phyloP scores from a whole-genome alignment of 1,284 basidiomycete species.

The Trametes polyzona region DNA sequence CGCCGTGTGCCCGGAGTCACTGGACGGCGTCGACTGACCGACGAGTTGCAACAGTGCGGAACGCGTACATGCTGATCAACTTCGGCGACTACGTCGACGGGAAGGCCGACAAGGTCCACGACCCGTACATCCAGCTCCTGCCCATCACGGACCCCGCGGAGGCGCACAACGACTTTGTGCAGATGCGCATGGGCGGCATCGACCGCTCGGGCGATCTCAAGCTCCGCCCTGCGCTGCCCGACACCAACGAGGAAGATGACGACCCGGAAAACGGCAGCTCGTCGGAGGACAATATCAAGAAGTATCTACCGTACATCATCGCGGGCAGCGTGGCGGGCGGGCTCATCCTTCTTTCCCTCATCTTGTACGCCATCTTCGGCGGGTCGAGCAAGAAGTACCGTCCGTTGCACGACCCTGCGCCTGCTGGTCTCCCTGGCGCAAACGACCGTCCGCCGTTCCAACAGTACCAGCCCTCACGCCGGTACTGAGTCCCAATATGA shows the following conservation, averaged over 20 bases:
- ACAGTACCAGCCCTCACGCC: slow-evolving; percentile 34
- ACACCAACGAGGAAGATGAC: slow-evolving; percentile 19
- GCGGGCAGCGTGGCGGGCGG: slow-evolving; percentile 33
- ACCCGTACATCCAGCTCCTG: slow-evolving; percentile 66
- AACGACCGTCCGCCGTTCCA: slow-evolving; percentile 34
- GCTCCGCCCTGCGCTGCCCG: slow-evolving; percentile 51
- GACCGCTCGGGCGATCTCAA: slow-evolving; percentile 49
- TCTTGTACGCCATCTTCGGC: slow-evolving; percentile 31
- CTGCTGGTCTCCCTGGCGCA: slow-evolving; percentile 28
- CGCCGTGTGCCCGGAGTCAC: not conserved
- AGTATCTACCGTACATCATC: slow-evolving; percentile 38
- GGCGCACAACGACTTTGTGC: slow-evolving; percentile 58
- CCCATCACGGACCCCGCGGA: slow-evolving; percentile 45
- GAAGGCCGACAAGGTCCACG: slow-evolving; percentile 34
- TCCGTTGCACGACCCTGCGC: slow-evolving; percentile 36
- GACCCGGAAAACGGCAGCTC: slow-evolving; percentile 7
- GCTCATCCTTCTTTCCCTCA: slow-evolving; percentile 29
- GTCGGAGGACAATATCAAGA: slow-evolving; percentile 29
- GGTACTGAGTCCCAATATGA: slow-evolving; percentile 25
- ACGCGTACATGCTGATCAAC: slow-evolving; percentile 63
- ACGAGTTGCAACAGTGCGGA: slow-evolving; percentile 59
- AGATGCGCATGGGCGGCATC: slow-evolving; percentile 49
- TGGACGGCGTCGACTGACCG: not conserved
- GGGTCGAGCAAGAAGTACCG: slow-evolving; percentile 41
- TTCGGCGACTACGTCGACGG: slow-evolving; percentile 60